These are phyloP conservation scores for Tetrapisispora namnaoensis DNA, from an alignment of 805 yeast genomes.

Conservation along the genomic window DNA sequence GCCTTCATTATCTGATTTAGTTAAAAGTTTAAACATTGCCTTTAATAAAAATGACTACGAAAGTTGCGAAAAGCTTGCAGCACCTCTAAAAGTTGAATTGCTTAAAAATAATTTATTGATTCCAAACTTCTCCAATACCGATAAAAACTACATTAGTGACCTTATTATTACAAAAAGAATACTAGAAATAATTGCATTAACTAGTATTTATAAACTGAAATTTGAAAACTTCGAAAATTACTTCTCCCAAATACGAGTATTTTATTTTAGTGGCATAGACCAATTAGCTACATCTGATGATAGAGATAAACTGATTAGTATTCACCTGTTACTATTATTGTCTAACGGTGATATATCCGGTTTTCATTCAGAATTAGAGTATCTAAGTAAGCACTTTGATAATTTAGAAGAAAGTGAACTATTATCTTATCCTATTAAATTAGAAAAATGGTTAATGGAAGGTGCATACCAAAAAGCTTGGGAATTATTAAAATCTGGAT, in stretches of 20 bases:
- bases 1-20: constrained; percentile 54
- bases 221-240: constrained; percentile 61
- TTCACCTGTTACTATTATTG: constrained; percentile 65
- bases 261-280: constrained; percentile 41
- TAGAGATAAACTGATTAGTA: constrained; percentile 62
- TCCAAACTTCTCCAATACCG: constrained; percentile 38
- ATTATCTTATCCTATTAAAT: constrained; percentile 73
- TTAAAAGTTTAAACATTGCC: constrained; percentile 55
- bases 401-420: constrained; percentile 54
- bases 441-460: constrained; percentile 92
- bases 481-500: constrained; percentile 44
- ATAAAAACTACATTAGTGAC: constrained; percentile 43
- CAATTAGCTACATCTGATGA: constrained; percentile 41
- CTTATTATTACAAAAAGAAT: constrained; percentile 70
- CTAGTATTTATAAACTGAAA: constrained; percentile 55
- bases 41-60: constrained; percentile 55
- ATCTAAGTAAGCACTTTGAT: constrained; percentile 40
- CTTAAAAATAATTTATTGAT: constrained; percentile 69
- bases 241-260: constrained; percentile 66
- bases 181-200: constrained; percentile 79
- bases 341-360: constrained; percentile 77
- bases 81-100: constrained; percentile 67
- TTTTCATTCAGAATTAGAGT: constrained; percentile 85
- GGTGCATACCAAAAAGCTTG: constrained; percentile 92
- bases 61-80: constrained; percentile 51